phyloP scores from a whole-genome alignment of 1,284 basidiomycete species.

The Sporisorium graminicola region DNA sequence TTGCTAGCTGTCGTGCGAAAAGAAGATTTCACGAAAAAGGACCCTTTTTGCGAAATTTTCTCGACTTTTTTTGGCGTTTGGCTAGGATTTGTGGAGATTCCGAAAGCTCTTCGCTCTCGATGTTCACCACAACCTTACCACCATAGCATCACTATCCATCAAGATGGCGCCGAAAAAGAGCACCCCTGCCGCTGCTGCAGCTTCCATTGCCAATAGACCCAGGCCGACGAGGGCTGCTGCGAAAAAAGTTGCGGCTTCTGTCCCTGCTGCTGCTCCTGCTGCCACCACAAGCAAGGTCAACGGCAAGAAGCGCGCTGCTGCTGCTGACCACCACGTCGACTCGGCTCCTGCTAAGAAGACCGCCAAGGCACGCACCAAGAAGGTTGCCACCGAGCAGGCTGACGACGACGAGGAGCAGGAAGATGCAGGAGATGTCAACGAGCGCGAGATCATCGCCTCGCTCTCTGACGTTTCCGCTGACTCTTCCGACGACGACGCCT shows the following conservation, averaged over 20 bases:
- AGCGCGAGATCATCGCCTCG: conserved; percentile 36
- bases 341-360: conserved; percentile 19
- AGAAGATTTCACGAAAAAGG: conserved; percentile 20
- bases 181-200: conserved; percentile 3
- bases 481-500: conserved; percentile 28
- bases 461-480: conserved; percentile 46
- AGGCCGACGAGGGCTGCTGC: conserved; percentile 4
- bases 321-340: conserved; percentile 11
- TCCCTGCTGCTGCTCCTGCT: conserved; percentile 2
- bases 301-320: conserved; percentile 32
- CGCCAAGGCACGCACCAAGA: conserved; percentile 16
- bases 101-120: background rate
- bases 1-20: conserved; percentile 31
- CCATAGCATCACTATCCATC: background rate
- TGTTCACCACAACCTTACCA: conserved; percentile 3
- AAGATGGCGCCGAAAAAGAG: conserved; percentile 39
- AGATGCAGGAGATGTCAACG: conserved; percentile 32
- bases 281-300: conserved; percentile 24
- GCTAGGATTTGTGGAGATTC: conserved; percentile 4
- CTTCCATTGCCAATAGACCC: background rate
- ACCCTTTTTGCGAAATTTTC: conserved; percentile 19
- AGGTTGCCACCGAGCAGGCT: conserved; percentile 4
- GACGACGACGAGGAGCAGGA: conserved; percentile 5
- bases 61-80: background rate
- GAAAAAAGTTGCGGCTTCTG: conserved; percentile 3